These are phyloP conservation scores for Lupinus albus DNA, from an alignment of 306 rosid genomes.

Conservation along the genomic window DNA sequence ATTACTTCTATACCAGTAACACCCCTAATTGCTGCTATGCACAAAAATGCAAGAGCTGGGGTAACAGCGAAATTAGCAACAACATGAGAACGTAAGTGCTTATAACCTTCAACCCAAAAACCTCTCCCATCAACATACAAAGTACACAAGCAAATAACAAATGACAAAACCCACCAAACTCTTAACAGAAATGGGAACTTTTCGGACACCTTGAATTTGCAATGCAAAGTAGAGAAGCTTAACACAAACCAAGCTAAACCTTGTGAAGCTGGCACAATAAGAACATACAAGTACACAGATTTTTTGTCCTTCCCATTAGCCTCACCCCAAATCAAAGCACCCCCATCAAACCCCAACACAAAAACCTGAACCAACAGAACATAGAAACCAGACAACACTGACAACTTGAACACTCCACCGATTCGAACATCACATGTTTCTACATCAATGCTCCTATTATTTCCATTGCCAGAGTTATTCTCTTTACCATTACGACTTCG, in stretches of 20 bases:
- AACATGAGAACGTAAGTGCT: constrained; percentile 58
- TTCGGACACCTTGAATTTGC: constrained; percentile 67
- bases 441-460: constrained; percentile 46
- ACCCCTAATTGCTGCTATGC: constrained; percentile 75
- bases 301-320: constrained; percentile 35
- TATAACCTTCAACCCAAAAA: constrained; percentile 59
- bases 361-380: constrained; percentile 76
- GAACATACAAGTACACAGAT: constrained; percentile 57
- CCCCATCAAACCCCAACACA: constrained; percentile 75
- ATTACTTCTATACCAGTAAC: constrained; percentile 67
- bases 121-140: constrained; percentile 79
- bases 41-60: constrained; percentile 79
- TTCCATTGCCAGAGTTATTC: constrained; percentile 42
- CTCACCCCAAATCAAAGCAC: constrained; percentile 53
- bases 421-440: constrained; percentile 55
- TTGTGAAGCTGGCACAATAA: constrained; percentile 63
- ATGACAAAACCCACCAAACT: constrained; percentile 78
- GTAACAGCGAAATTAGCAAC: constrained; percentile 79
- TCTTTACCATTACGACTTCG: constrained; percentile 54
- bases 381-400: constrained; percentile 74
- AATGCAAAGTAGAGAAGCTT: constrained; percentile 73
- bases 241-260: constrained; percentile 75
- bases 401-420: constrained; percentile 56
- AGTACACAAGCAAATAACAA: constrained; percentile 68
- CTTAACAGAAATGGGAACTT: constrained; percentile 76